Evolutionary conservation across 2,329 filamentous ascomycete species (phyloP), one percentile per base, ranked within the genome.

Genomic region (Botrytis medusae): DNA sequence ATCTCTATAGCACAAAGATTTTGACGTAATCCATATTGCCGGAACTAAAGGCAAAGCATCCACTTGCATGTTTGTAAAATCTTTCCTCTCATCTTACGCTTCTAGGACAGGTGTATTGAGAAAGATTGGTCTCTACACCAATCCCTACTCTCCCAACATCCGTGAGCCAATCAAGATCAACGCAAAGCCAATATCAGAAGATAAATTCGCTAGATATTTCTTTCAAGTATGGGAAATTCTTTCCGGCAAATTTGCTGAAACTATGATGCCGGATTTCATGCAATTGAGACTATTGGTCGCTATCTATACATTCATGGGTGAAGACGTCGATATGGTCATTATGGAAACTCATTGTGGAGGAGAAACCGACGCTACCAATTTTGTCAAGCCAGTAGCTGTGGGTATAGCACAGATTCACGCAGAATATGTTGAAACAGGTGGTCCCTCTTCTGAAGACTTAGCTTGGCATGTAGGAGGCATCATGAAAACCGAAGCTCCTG

Each of bases 21-120:
- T 73, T 20, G 25, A 63, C 2, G 84, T 92, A 32, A 80, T 93
- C 62, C 90, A 92, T 81, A 86, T 93, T 46, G 87, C 90, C 29
- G 91, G 91, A 25, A 93, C 90, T 29, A 93, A 93, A 80, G 91
- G 91, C 9, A 93, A 93, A 80, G 91, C 91, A 44, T 91, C 87
- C 77, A 91, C 90, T 4, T 93, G 90, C 78, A 90, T 89, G 60
- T 92, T 91, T 75, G 84, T 87, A 74, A 85, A 88, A 74, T 87
- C 87, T 14, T 88, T 92, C 75, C 86, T 93, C 63, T 82, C 83
- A 40, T 84, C 84, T 71, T 86, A 89, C 77, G 84, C 84, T 34
- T 37, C 72, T 0, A 59, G 60, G 12, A 78, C 77, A 20, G 76
- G 78, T 2, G 74, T 78, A 34, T 62, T 69, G 22, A 63, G 42